Conservation (phyloP, 2,329 filamentous ascomycete genomes). For the Annulohypoxylon truncatum region DNA sequence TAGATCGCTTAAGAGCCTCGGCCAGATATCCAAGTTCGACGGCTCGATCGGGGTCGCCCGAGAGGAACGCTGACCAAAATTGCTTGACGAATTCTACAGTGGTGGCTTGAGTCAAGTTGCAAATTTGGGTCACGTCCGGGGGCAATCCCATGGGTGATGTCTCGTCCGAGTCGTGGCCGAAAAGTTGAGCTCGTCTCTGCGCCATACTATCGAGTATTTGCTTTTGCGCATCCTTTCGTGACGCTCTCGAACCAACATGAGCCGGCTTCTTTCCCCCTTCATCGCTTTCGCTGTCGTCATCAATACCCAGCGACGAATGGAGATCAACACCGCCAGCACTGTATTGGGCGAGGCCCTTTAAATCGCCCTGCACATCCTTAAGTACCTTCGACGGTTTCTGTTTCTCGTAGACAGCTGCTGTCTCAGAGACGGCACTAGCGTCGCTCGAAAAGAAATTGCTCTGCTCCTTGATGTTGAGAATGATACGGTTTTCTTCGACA, state of each 20-base stretch:
- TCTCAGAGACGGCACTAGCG: conserved; percentile 59
- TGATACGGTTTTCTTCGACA: conserved; percentile 78
- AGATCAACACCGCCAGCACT: conserved; percentile 67
- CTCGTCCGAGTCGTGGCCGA: conserved; percentile 61
- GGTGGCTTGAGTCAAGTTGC: conserved; percentile 83
- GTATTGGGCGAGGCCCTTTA: conserved; percentile 64
- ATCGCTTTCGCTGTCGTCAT: conserved; percentile 76
- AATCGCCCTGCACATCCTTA: conserved; percentile 69
- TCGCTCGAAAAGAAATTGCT: conserved; percentile 80
- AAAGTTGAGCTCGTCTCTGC: conserved; percentile 70
- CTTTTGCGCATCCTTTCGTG: conserved; percentile 71
- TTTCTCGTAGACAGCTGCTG: conserved; percentile 68
- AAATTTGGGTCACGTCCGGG: conserved; percentile 67
- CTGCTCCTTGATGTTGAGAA: conserved; percentile 89
- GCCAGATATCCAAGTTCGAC: conserved; percentile 83
- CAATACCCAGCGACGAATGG: conserved; percentile 72
- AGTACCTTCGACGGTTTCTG: conserved; percentile 79
- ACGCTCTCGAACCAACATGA: conserved; percentile 76
- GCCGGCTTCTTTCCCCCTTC: conserved; percentile 66
- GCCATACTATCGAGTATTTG: conserved; percentile 74
- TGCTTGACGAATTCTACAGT: conserved; percentile 96
- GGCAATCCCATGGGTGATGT: conserved; percentile 67
- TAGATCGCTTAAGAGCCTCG: conserved; percentile 82
- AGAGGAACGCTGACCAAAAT: conserved; percentile 94
- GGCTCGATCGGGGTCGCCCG: conserved; percentile 84